Evolutionary conservation across 2,329 filamentous ascomycete genomes (phyloP).

Genomic region (Fusarium sp.): DNA sequence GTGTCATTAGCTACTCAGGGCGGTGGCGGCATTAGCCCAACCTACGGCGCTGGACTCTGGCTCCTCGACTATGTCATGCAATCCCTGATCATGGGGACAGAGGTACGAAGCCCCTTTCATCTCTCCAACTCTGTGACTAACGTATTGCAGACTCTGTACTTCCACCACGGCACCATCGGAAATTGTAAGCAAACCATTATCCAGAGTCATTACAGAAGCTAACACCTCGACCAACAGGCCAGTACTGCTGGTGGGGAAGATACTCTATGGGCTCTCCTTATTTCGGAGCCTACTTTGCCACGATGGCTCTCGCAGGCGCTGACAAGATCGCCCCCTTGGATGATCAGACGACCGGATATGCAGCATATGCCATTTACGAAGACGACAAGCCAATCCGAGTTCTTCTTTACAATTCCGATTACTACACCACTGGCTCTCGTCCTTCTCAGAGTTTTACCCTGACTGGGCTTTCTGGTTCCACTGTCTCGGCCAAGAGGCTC

Average conservation of each 20-base stretch:
- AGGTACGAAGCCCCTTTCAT: not conserved
- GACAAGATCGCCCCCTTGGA: not conserved
- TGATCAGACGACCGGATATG: not conserved
- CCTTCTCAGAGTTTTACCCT: not conserved
- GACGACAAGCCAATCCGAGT: accelerated
- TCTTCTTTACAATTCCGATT: not conserved
- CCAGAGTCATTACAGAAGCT: too few species aligned
- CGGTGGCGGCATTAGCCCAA: not conserved
- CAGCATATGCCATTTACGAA: not conserved
- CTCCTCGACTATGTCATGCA: not conserved
- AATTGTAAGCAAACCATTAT: not conserved
- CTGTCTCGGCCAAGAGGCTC: not conserved
- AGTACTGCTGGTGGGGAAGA: not conserved
- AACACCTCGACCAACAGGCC: not conserved
- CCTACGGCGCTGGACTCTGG: not conserved
- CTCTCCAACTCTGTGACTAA: not conserved
- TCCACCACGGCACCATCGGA: not conserved
- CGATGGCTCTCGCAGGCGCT: not conserved
- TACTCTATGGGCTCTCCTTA: not conserved
- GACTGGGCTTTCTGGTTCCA: accelerated
- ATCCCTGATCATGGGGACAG: not conserved
- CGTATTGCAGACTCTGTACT: not conserved
- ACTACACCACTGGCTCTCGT: not conserved
- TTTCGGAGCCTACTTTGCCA: not conserved
- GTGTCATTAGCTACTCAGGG: not conserved